phyloP scores from a whole-genome alignment of 1,139 yeast species.

The Yamadazyma pseudoaaseri region DNA sequence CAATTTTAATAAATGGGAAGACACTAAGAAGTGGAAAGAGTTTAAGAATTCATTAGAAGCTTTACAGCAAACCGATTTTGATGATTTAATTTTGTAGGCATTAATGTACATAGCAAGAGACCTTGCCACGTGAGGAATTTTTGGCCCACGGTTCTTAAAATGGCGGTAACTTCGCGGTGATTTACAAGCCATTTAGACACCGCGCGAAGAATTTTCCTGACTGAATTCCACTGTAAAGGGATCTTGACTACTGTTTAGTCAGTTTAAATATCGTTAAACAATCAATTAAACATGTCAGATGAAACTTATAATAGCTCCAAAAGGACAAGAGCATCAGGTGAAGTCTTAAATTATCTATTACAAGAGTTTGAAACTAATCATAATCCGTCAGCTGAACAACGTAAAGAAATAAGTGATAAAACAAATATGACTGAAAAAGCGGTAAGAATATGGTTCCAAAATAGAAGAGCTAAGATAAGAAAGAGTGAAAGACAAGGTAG shows the following conservation, averaged over 20 bases:
- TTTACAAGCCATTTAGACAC: no score
- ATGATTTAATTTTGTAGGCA: conserved; percentile 26
- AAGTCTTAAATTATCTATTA: conserved; percentile 67
- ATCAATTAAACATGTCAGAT: conserved; percentile 14
- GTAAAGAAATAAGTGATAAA: conserved; percentile 69
- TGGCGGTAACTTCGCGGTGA: no score
- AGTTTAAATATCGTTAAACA: not conserved
- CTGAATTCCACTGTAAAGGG: no score
- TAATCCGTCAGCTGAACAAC: conserved; percentile 63
- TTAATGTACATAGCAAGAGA: no score
- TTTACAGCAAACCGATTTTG: conserved; percentile 30
- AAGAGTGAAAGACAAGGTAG: conserved; percentile 50
- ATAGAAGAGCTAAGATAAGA: conserved; percentile 79
- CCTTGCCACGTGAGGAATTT: conserved; percentile 1
- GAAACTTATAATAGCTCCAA: conserved; percentile 22
- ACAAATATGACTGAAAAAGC: conserved; percentile 91
- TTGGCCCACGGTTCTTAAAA: not conserved
- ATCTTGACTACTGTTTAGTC: no score
- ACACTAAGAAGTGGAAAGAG: conserved; percentile 39
- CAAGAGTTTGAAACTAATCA: conserved; percentile 72
- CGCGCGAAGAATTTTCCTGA: no score
- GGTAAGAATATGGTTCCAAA: conserved; percentile 94
- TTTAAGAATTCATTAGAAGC: conserved; percentile 39
- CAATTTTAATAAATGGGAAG: conserved; percentile 42
- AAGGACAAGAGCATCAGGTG: conserved; percentile 76